Conservation (phyloP, 129 eudicot species). For the Oenanthe sinensis region DNA sequence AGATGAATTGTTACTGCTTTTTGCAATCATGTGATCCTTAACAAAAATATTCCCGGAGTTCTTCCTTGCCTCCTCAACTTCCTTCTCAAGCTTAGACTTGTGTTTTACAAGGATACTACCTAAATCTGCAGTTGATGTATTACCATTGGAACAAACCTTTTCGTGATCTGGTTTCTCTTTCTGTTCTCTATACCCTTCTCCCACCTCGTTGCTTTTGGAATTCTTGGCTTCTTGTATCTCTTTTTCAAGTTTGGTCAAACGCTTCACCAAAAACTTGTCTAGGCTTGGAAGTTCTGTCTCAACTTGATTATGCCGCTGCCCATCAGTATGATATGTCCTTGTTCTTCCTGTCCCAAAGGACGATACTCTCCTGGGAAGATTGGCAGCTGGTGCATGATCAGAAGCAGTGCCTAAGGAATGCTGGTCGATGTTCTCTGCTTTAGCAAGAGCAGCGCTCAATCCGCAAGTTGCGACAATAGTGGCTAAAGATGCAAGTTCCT, state of each 20-base stretch:
- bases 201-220: slow-evolving; percentile 23
- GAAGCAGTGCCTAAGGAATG: slow-evolving; percentile 8
- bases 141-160: background rate
- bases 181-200: slow-evolving; percentile 1
- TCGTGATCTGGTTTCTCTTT: slow-evolving; percentile 1
- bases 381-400: background rate
- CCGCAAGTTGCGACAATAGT: slow-evolving; percentile 96
- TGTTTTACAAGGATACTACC: slow-evolving; percentile 63
- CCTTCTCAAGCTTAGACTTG: slow-evolving; percentile 68
- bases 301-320: slow-evolving; percentile 23
- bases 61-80: slow-evolving; percentile 43
- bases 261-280: slow-evolving; percentile 78
- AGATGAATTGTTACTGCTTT: slow-evolving; percentile 8
- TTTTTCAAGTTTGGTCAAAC: slow-evolving; percentile 68
- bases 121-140: slow-evolving; percentile 21
- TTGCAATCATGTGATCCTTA: slow-evolving; percentile 13
- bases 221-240: slow-evolving; percentile 75
- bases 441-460: slow-evolving; percentile 71
- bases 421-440: slow-evolving; percentile 25
- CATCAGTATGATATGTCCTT: slow-evolving; percentile 10
- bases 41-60: slow-evolving; percentile 9
- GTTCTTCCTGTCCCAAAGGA: slow-evolving; percentile 15
- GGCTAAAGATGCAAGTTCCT: slow-evolving; percentile 84
- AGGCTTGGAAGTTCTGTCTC: slow-evolving; percentile 53
- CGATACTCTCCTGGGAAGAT: slow-evolving; percentile 23